Conservation (phyloP, 768 basidiomycete species). For the Scleroderma bovista region DNA sequence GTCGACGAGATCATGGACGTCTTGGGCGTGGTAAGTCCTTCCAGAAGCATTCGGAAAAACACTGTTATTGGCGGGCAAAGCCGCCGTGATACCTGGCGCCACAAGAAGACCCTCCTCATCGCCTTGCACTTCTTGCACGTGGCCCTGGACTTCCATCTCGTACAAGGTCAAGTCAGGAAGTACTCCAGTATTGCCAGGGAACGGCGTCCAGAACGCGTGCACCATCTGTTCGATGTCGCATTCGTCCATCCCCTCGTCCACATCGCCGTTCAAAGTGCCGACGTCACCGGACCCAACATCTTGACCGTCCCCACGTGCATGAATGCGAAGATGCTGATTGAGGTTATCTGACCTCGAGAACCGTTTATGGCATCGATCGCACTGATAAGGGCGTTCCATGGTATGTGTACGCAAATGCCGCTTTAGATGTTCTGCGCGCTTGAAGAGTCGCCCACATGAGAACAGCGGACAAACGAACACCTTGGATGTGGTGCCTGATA, state of each 20-base stretch:
- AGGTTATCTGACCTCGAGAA: constrained; percentile 91
- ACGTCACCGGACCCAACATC: constrained; percentile 22
- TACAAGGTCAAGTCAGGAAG: constrained; percentile 49
- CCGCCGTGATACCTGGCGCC: constrained; percentile 14
- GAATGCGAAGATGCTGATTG: constrained; percentile 80
- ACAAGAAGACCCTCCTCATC: constrained; percentile 54
- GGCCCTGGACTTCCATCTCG: constrained; percentile 55
- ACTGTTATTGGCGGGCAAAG: constrained; percentile 10
- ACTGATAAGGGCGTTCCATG: constrained; percentile 79
- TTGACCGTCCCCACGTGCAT: constrained; percentile 36
- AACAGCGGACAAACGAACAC: constrained; percentile 79
- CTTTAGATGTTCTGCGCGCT: constrained; percentile 88
- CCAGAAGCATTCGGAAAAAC: constrained; percentile 18
- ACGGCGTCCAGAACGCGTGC: constrained; percentile 19
- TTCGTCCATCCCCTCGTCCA: constrained; percentile 36
- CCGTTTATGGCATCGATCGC: constrained; percentile 67
- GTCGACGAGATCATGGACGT: constrained; percentile 11
- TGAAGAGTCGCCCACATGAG: constrained; percentile 82
- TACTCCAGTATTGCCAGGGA: constrained; percentile 21
- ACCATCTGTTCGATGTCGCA: constrained; percentile 13
- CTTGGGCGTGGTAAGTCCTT: constrained; percentile 20
- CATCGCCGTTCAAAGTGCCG: constrained; percentile 22
- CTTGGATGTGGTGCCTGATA: constrained; percentile 37
- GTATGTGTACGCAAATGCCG: constrained; percentile 86
- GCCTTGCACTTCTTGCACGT: constrained; percentile 49